phyloP scores from a whole-genome alignment of 352 stramenopile genomes.

The Thraustochytrium striatum region DNA sequence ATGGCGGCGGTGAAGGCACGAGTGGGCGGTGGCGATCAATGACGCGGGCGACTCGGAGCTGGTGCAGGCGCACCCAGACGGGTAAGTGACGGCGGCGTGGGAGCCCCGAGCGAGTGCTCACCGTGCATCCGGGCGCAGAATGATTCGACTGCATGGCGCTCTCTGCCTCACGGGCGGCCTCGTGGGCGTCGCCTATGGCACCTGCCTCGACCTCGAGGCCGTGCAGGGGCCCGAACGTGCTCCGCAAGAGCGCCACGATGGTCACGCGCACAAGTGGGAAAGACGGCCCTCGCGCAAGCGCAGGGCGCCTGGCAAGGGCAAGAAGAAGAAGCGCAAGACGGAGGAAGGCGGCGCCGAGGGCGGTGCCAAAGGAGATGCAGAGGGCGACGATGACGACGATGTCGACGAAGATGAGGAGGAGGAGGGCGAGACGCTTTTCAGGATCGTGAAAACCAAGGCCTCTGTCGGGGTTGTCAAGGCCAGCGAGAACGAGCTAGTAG shows the following conservation, averaged over 20 bases:
- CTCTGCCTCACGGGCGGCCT: conserved; percentile 14
- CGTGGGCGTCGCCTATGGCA: not conserved
- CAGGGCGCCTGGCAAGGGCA: not conserved
- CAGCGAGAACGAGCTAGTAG: conserved; percentile 2
- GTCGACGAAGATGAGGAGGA: not conserved
- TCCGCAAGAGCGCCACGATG: not conserved
- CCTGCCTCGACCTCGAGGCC: conserved; percentile 10
- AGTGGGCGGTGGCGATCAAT: conserved; percentile 44
- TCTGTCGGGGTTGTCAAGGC: not conserved
- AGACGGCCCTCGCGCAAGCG: not conserved
- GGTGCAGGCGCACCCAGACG: conserved; percentile 10
- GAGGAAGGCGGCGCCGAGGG: not conserved
- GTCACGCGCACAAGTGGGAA: conserved; percentile 3
- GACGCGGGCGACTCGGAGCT: conserved; percentile 32
- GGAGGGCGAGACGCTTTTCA: not conserved
- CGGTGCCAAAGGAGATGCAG: not conserved
- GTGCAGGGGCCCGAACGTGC: not conserved
- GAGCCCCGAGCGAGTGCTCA: not conserved
- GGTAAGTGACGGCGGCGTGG: not conserved
- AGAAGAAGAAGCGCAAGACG: conserved; percentile 1
- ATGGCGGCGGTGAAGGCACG: too few species aligned
- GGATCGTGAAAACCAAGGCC: not conserved
- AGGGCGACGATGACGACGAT: not conserved
- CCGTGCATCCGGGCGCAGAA: not conserved
- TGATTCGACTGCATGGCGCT: not conserved